Evolutionary conservation across 164 flowering plant genomes (phyloP).

Genomic region (Vitis cinerea): DNA sequence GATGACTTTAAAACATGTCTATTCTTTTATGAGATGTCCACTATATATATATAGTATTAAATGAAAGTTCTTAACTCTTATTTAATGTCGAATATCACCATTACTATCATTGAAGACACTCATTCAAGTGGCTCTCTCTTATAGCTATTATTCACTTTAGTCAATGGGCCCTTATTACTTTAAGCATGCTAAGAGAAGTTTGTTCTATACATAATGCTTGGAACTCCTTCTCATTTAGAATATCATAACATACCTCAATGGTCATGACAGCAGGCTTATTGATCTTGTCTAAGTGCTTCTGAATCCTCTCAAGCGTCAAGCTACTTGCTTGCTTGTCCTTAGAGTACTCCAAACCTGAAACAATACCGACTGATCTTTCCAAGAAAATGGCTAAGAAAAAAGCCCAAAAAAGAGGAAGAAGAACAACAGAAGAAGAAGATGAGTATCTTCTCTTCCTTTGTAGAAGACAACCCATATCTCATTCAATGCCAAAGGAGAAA

Average conservation of each 20-base stretch:
- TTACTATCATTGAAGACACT: too few relatives aligned
- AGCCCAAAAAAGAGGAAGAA: constrained; percentile 16
- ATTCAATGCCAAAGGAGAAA: constrained; percentile 38
- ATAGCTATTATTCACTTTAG: too few relatives aligned
- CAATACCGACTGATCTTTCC: constrained; percentile 1
- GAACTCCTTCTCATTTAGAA: too few relatives aligned
- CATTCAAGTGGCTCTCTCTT: too few relatives aligned
- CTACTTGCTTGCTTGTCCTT: constrained; percentile 46
- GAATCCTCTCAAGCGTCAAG: constrained; percentile 65
- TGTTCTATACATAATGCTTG: too few relatives aligned
- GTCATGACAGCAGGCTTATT: constrained; percentile 65
- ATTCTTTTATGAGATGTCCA: too few relatives aligned
- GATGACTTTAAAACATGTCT: too few relatives aligned
- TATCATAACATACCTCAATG: constrained; percentile 45
- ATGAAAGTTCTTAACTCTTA: too few relatives aligned
- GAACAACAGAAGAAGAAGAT: background rate
- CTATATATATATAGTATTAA: too few relatives aligned
- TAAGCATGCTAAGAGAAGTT: too few relatives aligned
- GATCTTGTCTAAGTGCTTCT: constrained; percentile 56
- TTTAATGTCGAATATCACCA: too few relatives aligned
- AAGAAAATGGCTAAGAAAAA: constrained; percentile 13
- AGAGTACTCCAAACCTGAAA: constrained; percentile 51
- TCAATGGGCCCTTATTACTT: too few relatives aligned
- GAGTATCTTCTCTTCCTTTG: constrained; percentile 19
- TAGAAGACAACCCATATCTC: constrained; percentile 22